Base-by-base conservation (phyloP, 2,329 filamentous ascomycete genomes). In the Aureobasidium sp. region DNA sequence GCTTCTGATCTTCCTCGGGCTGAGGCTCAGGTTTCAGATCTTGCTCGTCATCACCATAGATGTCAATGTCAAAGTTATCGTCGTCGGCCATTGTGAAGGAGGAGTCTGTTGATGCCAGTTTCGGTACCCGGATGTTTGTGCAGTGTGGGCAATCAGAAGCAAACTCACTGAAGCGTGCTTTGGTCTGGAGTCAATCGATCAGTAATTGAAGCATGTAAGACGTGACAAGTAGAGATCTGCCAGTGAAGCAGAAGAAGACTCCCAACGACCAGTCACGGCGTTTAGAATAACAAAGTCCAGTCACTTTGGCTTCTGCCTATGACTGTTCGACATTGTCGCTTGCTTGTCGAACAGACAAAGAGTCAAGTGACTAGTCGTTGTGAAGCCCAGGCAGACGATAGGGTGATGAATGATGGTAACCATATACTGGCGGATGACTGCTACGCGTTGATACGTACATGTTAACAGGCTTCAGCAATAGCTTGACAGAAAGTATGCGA, bases 51-150 rank as follows among this genome's bases (percentile, higher is more conserved):
- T 87, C 84, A 66, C 84, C 84, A 70, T 87, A 87, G 75, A 87
- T 86, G 73, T 87, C 85, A 78, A 87, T 86, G 69, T 87, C 84
- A 78, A 87, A 87, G 71, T 85, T 86, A 74, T 87, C 84, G 75
- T 87, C 84, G 72, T 86, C 84, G 70, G 82, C 78, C 72, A 65
- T 65, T 14, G 29, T 48, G 58, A 25, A 47, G 39, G 49, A 53
- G n/a, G 27, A 34, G 44, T 22, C 27, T 49, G 37, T 42, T 41
- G n/a, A 41, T 20, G 49, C 36, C 7, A 17, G 25, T 20, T 27
- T 42, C 42, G 7, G 25, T 11, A 9, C 15, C 25, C 25, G 22
- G 25, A 31, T 49, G 34, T 49, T 25, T 34, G 61, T 41, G 36
- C 6, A 15, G 12, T 36, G 22, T 15, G 44, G 6, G 34, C 55